A percentile compares a stretch with the other conserved stretches of the same genome.
Evolutionary conservation across 441 rosid genomes (phyloP).

Genomic region (Populus hybrid): DNA sequence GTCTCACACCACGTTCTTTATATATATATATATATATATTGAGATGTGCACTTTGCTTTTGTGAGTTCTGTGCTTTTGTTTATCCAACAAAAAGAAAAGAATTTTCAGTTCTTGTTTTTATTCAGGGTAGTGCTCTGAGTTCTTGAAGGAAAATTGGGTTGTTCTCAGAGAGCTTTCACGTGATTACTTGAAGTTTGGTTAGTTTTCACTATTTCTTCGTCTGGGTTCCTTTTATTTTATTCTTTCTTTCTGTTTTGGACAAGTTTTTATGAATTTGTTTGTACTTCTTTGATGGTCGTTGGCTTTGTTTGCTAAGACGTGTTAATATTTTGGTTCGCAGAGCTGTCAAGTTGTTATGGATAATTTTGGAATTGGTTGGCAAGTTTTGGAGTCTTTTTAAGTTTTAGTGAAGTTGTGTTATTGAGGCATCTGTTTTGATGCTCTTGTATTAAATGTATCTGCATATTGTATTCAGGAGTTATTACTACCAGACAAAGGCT

Average conservation of each 20-base stretch:
- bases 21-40: neutral
- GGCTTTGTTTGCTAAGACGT: neutral
- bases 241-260: neutral
- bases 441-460: constrained; percentile 4
- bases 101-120: neutral
- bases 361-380: neutral
- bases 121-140: constrained; percentile 18
- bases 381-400: neutral
- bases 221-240: constrained; percentile 6
- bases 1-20: constrained; percentile 4
- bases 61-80: neutral
- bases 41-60: constrained; percentile 23
- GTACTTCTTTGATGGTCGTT: neutral
- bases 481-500: neutral
- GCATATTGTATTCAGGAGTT: neutral
- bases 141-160: constrained; percentile 16
- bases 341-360: neutral
- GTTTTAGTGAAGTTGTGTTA: neutral
- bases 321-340: neutral
- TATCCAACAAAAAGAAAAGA: neutral
- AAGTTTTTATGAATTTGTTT: constrained; percentile 5
- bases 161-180: constrained; percentile 3
- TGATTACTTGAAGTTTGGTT: constrained; percentile 17
- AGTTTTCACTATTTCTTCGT: neutral
- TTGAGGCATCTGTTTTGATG: neutral